Conservation (phyloP, 192 early-diverging fungal species). For the Glomus cerebriforme region DNA sequence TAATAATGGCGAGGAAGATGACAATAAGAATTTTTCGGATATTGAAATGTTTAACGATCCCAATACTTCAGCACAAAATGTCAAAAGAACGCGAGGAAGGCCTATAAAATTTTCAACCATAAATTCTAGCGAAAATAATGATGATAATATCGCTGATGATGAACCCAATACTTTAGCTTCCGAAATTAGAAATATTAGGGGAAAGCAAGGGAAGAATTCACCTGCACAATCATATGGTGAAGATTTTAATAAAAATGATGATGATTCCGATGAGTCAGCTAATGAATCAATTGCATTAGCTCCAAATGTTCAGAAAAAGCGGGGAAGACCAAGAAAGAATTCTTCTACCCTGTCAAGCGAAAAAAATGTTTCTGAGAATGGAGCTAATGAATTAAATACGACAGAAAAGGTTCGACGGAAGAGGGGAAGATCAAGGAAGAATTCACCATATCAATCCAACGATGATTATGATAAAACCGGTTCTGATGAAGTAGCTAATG, state of each 20-base stretch:
- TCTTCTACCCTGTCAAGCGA: background rate
- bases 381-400: background rate
- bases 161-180: background rate
- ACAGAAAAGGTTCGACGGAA: background rate
- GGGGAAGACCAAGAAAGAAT: slow-evolving; percentile 5
- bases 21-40: background rate
- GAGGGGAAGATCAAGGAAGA: background rate
- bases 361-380: background rate
- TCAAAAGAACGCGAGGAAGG: background rate
- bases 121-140: background rate
- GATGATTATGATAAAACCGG: background rate
- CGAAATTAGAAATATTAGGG: background rate
- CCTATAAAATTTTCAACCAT: background rate
- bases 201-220: background rate
- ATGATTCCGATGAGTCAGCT: too few relatives aligned
- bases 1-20: background rate
- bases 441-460: background rate
- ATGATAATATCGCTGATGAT: background rate
- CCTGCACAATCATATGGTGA: background rate
- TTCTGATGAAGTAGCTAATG: background rate
- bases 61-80: background rate
- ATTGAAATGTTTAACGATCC: background rate
- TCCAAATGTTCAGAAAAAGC: background rate
- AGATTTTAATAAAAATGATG: background rate
- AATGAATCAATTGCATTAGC: background rate